These are phyloP conservation scores for Colletotrichum sp. DNA, from an alignment of 2,329 filamentous ascomycete genomes.

Conservation along the genomic window DNA sequence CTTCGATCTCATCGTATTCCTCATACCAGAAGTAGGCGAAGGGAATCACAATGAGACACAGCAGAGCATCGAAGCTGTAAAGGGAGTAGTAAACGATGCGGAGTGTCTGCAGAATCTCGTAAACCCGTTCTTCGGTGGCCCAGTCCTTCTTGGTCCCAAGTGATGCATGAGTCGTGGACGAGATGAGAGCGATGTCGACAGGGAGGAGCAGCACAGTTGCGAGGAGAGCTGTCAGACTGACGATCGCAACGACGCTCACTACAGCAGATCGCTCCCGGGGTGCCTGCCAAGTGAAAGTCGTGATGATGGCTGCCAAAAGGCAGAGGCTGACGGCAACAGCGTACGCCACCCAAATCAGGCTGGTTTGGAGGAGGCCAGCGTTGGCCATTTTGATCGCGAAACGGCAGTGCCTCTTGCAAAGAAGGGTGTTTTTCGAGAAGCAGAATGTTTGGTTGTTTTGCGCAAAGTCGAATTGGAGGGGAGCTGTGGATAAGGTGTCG, in stretches of 20 bases:
- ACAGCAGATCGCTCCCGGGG: slow-evolving; percentile 83
- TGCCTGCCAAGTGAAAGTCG: slow-evolving; percentile 90
- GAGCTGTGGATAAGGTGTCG: background rate
- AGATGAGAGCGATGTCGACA: slow-evolving; percentile 94
- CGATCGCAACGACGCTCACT: slow-evolving; percentile 83
- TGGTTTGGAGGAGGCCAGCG: slow-evolving; percentile 76
- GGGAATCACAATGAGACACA: slow-evolving; percentile 88
- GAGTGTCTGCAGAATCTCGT: slow-evolving; percentile 78
- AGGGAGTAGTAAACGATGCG: slow-evolving; percentile 91
- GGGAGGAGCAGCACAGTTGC: slow-evolving; percentile 92
- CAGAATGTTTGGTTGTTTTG: background rate
- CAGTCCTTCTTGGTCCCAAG: slow-evolving; percentile 90
- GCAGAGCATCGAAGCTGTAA: slow-evolving; percentile 87
- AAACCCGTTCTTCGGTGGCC: slow-evolving; percentile 83
- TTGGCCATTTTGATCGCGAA: slow-evolving; percentile 34
- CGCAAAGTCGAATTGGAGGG: background rate
- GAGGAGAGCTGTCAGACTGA: slow-evolving; percentile 85
- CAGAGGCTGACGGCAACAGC: slow-evolving; percentile 80
- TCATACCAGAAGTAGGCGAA: slow-evolving; percentile 99
- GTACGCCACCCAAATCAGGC: slow-evolving; percentile 95
- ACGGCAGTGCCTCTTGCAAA: background rate
- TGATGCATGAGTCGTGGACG: slow-evolving; percentile 78
- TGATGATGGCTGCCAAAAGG: slow-evolving; percentile 78
- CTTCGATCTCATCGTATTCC: slow-evolving; percentile 91
- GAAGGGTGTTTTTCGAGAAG: background rate